Evolutionary conservation across 306 rosid species (phyloP).

Genomic region (Canavalia ensiformis): DNA sequence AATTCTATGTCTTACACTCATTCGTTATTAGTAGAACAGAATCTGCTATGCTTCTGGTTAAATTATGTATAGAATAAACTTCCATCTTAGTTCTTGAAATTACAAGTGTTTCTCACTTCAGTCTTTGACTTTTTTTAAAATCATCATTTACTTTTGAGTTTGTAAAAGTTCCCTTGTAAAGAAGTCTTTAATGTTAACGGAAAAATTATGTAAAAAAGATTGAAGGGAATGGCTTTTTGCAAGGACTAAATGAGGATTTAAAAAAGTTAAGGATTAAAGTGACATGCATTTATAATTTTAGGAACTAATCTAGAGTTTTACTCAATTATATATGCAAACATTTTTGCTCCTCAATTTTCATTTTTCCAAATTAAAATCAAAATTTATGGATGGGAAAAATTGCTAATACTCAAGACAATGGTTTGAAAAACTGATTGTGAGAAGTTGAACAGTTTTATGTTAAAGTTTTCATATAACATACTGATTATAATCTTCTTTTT

Average conservation of each 20-base stretch:
- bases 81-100: too few species aligned
- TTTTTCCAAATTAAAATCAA: background rate
- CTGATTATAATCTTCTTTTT: slow-evolving; percentile 2
- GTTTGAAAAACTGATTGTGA: background rate
- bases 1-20: slow-evolving; percentile 14
- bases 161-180: too few species aligned
- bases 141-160: too few species aligned
- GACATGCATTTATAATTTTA: too few species aligned
- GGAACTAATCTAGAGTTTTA: too few species aligned
- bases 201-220: too few species aligned
- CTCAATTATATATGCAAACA: background rate
- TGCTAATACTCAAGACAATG: background rate
- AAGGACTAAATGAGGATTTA: too few species aligned
- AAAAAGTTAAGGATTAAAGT: too few species aligned
- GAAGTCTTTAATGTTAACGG: too few species aligned
- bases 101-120: too few species aligned
- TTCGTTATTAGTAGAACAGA: background rate
- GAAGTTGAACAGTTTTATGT: background rate
- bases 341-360: background rate
- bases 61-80: background rate
- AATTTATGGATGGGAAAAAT: background rate
- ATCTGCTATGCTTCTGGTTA: background rate
- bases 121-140: too few species aligned
- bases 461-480: slow-evolving; percentile 5
- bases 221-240: too few species aligned